Evolutionary conservation across 225 moss, liverwort and hornwort species (phyloP), one percentile per base, ranked within the genome.

Genomic region (Lunularia cruciata): DNA sequence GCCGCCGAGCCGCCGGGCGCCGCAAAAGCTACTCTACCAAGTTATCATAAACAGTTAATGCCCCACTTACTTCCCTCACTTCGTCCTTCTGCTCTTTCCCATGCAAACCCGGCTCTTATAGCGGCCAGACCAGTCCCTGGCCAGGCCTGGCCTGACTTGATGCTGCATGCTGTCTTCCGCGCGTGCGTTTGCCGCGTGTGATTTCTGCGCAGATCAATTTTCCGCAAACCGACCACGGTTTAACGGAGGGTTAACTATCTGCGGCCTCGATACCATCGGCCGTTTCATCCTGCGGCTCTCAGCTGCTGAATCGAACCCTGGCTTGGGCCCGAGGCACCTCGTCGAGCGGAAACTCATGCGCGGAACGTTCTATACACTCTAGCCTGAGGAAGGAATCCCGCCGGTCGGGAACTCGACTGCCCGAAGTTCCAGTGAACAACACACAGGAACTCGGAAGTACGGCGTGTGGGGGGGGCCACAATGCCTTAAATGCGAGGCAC

Each of bases 1-100:
- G 63, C 65, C 47, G 47, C 65, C 54, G 34, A 68, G 68, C 68
- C 68, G 68, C 68, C 68, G 68, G 37, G 68, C 53, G 68, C 68
- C 68, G 68, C 68, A 68, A 68, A 68, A 68, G 68, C 53, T 35
- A 30, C 52, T 0, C 49, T 15, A 35, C 15, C 54, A 30, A 65
- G 6, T 43, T 43, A 45, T 32, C 43, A 23, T 13, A 26, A 63
- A 42, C 40, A 26, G 46, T 12, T 39, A 18, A 40, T 25, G 39
- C 61, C 39, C 61, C 23, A 26, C 14, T 40, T 26, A 8, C 42
- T 61, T 25, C 60, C 60, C 22, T 39, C 12, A 13, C 26, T 40
- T 40, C 61, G 56, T 57, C 25, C 14, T 32, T 30, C 14, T 35
- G 16, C 59, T 0, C 37, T 12, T 38, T 30, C 14, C 56, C 25